Conservation (phyloP, 2,329 filamentous ascomycete species). For the Trichoderma semiorbis region DNA sequence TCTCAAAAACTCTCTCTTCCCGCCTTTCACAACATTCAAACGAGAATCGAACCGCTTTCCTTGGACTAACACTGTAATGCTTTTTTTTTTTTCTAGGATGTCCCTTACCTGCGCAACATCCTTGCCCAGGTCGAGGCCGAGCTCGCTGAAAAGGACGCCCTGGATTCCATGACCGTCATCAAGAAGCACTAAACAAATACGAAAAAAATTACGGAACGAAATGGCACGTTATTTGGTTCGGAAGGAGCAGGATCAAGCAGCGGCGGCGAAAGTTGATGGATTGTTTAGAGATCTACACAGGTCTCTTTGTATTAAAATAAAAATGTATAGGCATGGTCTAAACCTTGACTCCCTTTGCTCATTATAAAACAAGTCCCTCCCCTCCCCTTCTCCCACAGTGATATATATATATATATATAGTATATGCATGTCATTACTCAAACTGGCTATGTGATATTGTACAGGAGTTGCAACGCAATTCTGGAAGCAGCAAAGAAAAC, state of each 20-base stretch:
- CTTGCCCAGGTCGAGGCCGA: slow-evolving; percentile 50
- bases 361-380: not conserved
- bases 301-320: slow-evolving; percentile 30
- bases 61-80: not conserved
- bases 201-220: slow-evolving; percentile 1
- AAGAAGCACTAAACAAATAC: slow-evolving; percentile 43
- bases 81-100: slow-evolving; percentile 39
- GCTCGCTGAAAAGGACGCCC: slow-evolving; percentile 49
- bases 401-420: not conserved
- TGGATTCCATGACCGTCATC: slow-evolving; percentile 49
- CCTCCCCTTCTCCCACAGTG: not conserved
- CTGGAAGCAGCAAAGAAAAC: slow-evolving; percentile 4
- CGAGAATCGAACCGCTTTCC: too few relatives aligned
- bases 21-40: not conserved
- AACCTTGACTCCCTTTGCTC: slow-evolving; percentile 28
- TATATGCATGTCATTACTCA: slow-evolving; percentile 12
- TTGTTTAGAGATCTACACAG: slow-evolving; percentile 9
- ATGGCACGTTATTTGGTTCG: not conserved
- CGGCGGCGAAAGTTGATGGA: not conserved
- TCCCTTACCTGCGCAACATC: slow-evolving; percentile 52
- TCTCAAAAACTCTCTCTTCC: not conserved
- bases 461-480: slow-evolving; percentile 12
- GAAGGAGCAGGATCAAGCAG: slow-evolving; percentile 1
- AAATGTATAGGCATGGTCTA: slow-evolving; percentile 34
- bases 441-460: slow-evolving; percentile 19